Conservation (phyloP, 129 eudicot species). For the Oenanthe sinensis region DNA sequence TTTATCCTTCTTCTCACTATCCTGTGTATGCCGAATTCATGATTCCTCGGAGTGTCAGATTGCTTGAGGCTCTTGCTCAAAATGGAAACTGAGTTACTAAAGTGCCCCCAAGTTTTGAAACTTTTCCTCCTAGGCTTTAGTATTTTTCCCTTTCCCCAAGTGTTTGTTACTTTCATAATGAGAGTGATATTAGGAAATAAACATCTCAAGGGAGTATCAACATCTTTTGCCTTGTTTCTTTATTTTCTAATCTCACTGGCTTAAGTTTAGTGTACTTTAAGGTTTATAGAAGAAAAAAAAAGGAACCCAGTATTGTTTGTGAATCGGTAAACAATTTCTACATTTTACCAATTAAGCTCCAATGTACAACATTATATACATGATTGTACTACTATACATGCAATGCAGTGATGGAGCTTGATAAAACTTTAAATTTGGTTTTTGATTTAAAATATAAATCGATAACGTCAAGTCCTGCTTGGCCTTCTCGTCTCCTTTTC, state of each 20-base stretch:
- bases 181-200: neutral
- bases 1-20: conserved; percentile 88
- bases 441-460: no score
- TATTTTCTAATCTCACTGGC: neutral
- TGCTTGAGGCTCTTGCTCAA: conserved; percentile 52
- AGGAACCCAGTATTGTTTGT: neutral
- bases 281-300: neutral
- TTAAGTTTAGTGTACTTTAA: neutral
- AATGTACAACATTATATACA: no score
- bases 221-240: neutral
- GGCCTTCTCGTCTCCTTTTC: no score
- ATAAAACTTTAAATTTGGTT: no score
- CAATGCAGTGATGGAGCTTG: no score
- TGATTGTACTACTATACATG: no score
- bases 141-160: neutral
- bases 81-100: conserved; percentile 25
- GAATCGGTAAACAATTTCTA: neutral
- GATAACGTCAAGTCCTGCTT: no score
- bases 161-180: neutral
- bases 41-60: conserved; percentile 86
- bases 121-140: neutral
- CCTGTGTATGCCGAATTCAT: conserved; percentile 84
- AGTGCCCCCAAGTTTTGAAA: conserved; percentile 8
- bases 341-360: neutral
- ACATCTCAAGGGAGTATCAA: neutral